Evolutionary conservation across 2,329 filamentous ascomycete genomes (phyloP).

Genomic region (Fusarium armeniacum): DNA sequence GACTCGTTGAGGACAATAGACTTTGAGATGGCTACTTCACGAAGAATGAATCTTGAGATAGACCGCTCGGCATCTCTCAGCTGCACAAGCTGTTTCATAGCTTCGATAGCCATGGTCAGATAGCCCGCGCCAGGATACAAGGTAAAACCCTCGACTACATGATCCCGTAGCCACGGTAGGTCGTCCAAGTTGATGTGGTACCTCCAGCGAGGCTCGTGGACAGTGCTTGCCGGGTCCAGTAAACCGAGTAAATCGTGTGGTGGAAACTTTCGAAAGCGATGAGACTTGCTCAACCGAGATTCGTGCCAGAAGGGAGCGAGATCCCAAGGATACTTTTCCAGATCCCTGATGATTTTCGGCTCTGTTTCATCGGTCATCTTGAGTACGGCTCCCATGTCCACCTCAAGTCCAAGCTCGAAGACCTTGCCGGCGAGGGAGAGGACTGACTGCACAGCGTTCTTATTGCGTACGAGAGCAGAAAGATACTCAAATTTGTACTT

Average conservation of each 20-base stretch:
- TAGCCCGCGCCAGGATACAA: conserved; percentile 29
- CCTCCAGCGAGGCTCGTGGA: conserved; percentile 26
- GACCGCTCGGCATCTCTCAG: background rate
- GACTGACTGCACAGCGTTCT: background rate
- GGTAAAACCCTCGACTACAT: conserved; percentile 23
- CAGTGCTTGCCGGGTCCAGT: background rate
- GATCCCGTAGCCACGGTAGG: conserved; percentile 28
- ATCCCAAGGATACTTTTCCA: conserved; percentile 12
- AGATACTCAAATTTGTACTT: conserved; percentile 6
- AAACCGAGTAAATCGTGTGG: conserved; percentile 30
- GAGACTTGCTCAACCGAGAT: conserved; percentile 16
- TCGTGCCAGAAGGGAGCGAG: conserved; percentile 25
- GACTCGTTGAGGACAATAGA: conserved; percentile 9
- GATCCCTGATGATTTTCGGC: background rate
- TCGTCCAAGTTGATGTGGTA: conserved; percentile 9
- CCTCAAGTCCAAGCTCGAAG: background rate
- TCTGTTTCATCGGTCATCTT: background rate
- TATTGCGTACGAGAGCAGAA: background rate
- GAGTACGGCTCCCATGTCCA: background rate
- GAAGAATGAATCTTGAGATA: conserved; percentile 20
- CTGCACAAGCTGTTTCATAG: conserved; percentile 18
- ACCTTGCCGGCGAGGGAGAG: background rate
- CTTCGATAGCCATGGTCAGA: conserved; percentile 33
- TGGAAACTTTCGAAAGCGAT: conserved; percentile 20
- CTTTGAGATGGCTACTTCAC: conserved; percentile 12